Base-by-base conservation (phyloP, 1,139 yeast genomes). In the Candida tetrigidarum region DNA sequence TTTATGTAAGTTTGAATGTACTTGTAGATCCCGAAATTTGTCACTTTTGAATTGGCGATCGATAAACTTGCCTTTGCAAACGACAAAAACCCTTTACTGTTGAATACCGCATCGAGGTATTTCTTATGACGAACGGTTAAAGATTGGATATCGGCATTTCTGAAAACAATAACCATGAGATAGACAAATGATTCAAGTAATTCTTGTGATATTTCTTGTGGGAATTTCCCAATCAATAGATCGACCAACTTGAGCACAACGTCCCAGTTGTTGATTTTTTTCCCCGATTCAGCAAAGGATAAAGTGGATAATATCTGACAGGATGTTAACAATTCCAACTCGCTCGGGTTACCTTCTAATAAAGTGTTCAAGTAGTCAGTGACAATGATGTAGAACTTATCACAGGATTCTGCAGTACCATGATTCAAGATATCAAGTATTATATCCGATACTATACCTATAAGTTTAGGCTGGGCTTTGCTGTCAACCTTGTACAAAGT, bases 231-330 rank as follows among this genome's bases (percentile, higher is more conserved):
- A 16, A 53, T 45, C 22, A 64, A 51, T 5, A 22, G 12, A 14
- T 51, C 50, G 9, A 55, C 46, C 3, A 59, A 48, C 2, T 52
- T 42, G 10, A 66, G 39, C 45, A 66, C 30, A 18, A 56, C 44
- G 37, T 49, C 44, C 85, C 85, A 81, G 48, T 71, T 64, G 2
- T 69, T 58, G 6, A 84, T 74, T 55, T 83, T 84, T 49, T 66
- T 75, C 54, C 93, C 93, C 32, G 89, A 81, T 49, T 85, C 91
- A 1, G 87, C 82, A 62, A 84, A 86, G 0, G 75, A 59, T 41
- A 84, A 58, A 0, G 83, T 64, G 0, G 76, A 61, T 25, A 72
- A 51, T 10, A 74, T 44, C 48, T 69, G 75, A 20, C 64, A 44
- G 9, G 63, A 54, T 4, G 66, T 55, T 5, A 57, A 41, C 6